Base-by-base conservation (phyloP, 805 yeast genomes). In the Yarrowia sp. region DNA sequence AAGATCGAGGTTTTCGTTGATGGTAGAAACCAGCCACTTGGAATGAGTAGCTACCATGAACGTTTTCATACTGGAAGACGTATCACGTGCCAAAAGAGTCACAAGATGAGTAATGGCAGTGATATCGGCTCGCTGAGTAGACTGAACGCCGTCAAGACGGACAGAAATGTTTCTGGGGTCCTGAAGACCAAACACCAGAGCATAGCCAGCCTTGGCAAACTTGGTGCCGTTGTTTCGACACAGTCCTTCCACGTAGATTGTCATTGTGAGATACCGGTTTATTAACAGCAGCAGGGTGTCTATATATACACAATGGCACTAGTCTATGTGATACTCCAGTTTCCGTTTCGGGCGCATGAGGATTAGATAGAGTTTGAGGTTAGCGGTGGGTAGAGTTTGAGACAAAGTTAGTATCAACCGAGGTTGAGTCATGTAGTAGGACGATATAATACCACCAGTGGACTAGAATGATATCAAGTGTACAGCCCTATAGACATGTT, bases 151-250 rank as follows among this genome's bases (percentile, higher is more conserved):
- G 1, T 55, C 61, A 7, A 55, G 39, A 0, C 61, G 61, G 31
- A 15, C 7, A 6, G 61, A 55, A 3, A 55, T 38, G 47, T 55
- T 55, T 7, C 61, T 31, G 14, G 61, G 36, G 38, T 55, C 61
- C 8, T 55, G 45, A 8, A 15, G 36, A 1, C 61, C 61, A 13
- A 55, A 55, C 2, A 38, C 45, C 7, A 55, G 39, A 17, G 35
- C 61, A 17, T 55, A 55, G 11, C 61, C 61, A n/a, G 61, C 61
- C 13, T 55, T 55, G 47, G 61, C 61, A 9, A 55, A 39, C 14
- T 55, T 55, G 17, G 61, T 55, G 35, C 61, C 61, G 61, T 55
- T 55, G 47, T 55, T 55, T 39, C 61, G 45, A 18, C 61, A 55
- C 10, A 55, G 38, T n/a, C 61, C 61, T 55, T 55, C 61, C 5